Evolutionary conservation across 106 monocot genomes (phyloP), one percentile per base, ranked within the genome.

Genomic region (Dioscorea zingiberensis): DNA sequence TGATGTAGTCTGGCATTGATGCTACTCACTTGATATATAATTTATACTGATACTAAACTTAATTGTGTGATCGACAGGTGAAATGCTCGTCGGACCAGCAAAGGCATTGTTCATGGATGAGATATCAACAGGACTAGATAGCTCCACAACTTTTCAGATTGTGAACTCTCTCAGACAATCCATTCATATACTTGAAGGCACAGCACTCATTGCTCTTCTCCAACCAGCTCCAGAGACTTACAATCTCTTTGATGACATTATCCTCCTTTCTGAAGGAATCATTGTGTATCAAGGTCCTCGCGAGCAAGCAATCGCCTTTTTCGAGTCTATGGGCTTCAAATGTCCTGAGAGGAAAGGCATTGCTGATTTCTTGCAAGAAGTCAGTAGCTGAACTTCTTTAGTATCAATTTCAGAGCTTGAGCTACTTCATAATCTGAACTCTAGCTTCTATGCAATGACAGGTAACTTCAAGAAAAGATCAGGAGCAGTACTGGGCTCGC

Each of bases 191-290:
- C 83, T 87, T 25, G 82, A 69, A 13, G 80, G 83, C 2, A 87
- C 87, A 8, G 82, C 87, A 48, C 13, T 87, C 16, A 83, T 83
- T 15, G 69, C 87, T 25, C 55, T 87, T 54, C 83, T 87, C 51
- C 87, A 87, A 48, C 87, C 87, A 55, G 83, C 87, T 8, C 86
- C 86, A 10, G 86, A 86, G 71, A 86, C 86, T 0, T 86, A 73
- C 48, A 78, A 79, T 17, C 82, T 83, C 48, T 87, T 87, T 63
- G 87, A 87, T 71, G 83, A 87, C 60, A 72, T 87, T 30, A 17
- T 87, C 62, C 83, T 87, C 57, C 73, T 86, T 17, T 86, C 86
- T 7, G 86, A 86, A 47, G 86, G 86, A 27, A 63, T 82, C 29
- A 79, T 86, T 67, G 73, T 87, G 7, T 87, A 83, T 46, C 83